Percentiles rank a stretch among this genome's conserved stretches.
Conservation (phyloP, 1,284 basidiomycete species). For the Fistulinella cinereoalba region DNA sequence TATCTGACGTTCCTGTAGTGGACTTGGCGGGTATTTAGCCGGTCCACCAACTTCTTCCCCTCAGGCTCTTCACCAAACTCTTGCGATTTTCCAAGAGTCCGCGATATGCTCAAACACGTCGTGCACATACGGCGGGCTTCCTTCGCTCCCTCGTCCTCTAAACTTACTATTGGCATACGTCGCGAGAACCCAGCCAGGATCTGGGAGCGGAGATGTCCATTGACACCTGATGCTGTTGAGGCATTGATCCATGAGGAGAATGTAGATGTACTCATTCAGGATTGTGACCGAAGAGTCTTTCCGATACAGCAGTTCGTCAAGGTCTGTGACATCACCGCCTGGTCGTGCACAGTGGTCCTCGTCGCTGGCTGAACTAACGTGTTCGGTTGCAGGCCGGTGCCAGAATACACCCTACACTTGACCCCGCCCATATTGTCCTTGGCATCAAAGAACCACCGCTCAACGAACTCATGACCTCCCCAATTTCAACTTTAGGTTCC, state of each 20-base stretch:
- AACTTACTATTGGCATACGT: constrained; percentile 59
- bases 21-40: no score
- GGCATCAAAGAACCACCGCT: constrained; percentile 89
- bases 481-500: constrained; percentile 28
- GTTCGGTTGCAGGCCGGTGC: constrained; percentile 69
- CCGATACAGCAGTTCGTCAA: constrained; percentile 59
- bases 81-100: no score
- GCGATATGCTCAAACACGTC: constrained; percentile 21
- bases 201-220: constrained; percentile 85
- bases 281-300: constrained; percentile 75
- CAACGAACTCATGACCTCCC: constrained; percentile 51
- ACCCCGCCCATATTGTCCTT: constrained; percentile 69
- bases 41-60: no score
- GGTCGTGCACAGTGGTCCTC: no score
- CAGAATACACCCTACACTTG: constrained; percentile 54
- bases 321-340: constrained; percentile 40
- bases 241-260: constrained; percentile 55
- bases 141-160: constrained; percentile 23
- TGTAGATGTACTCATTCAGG: constrained; percentile 71
- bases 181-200: constrained; percentile 78
- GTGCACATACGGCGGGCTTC: constrained; percentile 20
- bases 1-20: no score
- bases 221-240: constrained; percentile 73
- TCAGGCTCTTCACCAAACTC: no score
- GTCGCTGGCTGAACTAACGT: no score